A percentile compares a stretch with the other conserved stretches of the same genome.
Evolutionary conservation across 352 stramenopile species (phyloP).

Genomic region (Paralagenidium karlingii): DNA sequence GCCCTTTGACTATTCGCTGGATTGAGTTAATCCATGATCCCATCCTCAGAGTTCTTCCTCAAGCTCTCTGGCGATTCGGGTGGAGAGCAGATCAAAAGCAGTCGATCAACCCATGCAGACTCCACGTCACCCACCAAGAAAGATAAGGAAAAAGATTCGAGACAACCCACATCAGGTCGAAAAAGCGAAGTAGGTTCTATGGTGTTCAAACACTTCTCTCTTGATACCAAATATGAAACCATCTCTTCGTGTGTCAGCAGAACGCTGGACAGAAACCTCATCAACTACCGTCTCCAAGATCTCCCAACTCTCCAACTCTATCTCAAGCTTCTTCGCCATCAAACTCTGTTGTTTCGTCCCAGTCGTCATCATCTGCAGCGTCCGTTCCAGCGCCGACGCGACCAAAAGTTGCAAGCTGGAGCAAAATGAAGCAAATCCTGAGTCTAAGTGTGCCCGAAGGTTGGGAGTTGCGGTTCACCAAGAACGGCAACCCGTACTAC

Average conservation of each 20-base stretch:
- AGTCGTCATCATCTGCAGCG: background rate
- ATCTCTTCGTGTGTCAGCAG: background rate
- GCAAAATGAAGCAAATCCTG: slow-evolving; percentile 64
- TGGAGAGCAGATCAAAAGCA: slow-evolving; percentile 1
- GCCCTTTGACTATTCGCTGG: background rate
- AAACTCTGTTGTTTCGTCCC: background rate
- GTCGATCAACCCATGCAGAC: background rate
- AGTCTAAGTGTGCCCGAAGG: slow-evolving; percentile 53
- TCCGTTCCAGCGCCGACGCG: slow-evolving; percentile 13
- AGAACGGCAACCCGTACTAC: slow-evolving; percentile 74
- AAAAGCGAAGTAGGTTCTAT: background rate
- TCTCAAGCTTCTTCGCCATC: background rate
- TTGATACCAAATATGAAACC: background rate
- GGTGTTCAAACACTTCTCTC: background rate
- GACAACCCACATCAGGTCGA: background rate
- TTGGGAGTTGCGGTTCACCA: slow-evolving; percentile 73
- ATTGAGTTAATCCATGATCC: background rate
- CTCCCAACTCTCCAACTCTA: background rate
- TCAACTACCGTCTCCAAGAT: background rate
- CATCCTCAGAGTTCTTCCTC: slow-evolving; percentile 51
- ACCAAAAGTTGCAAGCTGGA: slow-evolving; percentile 44
- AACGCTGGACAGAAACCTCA: background rate
- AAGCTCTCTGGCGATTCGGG: slow-evolving; percentile 55
- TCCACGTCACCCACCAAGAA: background rate
- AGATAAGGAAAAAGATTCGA: background rate